Evolutionary conservation across 106 monocot genomes (phyloP).

Genomic region (Hemerocallis citrina): DNA sequence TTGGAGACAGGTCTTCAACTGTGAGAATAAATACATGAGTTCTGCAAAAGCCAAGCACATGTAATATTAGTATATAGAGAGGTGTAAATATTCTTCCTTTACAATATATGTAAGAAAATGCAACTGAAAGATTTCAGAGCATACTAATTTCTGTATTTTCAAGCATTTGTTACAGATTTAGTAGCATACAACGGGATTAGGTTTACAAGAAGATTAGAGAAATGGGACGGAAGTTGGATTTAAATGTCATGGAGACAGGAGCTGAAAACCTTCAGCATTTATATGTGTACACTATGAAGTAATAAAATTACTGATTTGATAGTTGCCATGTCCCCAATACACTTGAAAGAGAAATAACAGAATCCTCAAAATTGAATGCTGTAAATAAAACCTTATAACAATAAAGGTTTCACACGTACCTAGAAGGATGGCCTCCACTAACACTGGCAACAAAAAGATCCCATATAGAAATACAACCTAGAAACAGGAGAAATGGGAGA

Average conservation of each 20-base stretch:
- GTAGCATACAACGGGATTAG: not conserved
- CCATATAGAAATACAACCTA: too few species aligned
- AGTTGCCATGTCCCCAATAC: too few species aligned
- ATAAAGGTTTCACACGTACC: not conserved
- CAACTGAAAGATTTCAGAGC: not conserved
- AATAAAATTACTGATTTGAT: not conserved
- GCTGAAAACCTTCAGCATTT: not conserved
- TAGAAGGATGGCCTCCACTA: not conserved
- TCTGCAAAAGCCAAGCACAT: slow-evolving; percentile 35
- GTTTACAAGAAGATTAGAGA: not conserved
- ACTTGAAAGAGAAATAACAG: not conserved
- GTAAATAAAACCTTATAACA: not conserved
- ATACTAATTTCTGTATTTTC: too few species aligned
- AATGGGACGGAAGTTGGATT: not conserved
- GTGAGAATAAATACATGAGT: slow-evolving; percentile 90
- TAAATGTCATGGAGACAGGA: not conserved
- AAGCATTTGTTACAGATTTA: too few species aligned
- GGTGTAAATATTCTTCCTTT: not conserved
- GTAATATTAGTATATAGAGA: slow-evolving; percentile 3
- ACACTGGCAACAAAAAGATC: too few species aligned
- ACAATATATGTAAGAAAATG: not conserved
- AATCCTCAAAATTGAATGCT: not conserved
- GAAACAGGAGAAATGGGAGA: too few species aligned
- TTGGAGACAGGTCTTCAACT: slow-evolving; percentile 90
- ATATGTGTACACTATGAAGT: not conserved